A percentile compares a stretch with the other conserved stretches of the same genome.
Evolutionary conservation across 2,329 filamentous ascomycete genomes (phyloP).

Genomic region (Xylariales sp.): DNA sequence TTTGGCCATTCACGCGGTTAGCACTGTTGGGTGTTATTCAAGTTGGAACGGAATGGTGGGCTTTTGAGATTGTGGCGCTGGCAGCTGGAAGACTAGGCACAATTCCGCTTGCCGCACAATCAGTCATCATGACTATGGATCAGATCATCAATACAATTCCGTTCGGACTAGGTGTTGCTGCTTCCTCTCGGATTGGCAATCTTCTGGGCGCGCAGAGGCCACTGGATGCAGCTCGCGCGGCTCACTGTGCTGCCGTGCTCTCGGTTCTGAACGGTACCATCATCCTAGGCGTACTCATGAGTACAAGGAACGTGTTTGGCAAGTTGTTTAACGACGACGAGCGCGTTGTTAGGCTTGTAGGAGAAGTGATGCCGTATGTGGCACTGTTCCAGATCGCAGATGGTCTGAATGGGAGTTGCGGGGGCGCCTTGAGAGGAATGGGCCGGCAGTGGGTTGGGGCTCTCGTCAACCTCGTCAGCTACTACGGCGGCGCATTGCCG

Average conservation of each 20-base stretch:
- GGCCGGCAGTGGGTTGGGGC: constrained; percentile 88
- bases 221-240: constrained; percentile 74
- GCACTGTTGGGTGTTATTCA: constrained; percentile 82
- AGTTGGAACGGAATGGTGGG: constrained; percentile 94
- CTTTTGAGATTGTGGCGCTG: constrained; percentile 89
- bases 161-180: constrained; percentile 86
- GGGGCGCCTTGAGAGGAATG: constrained; percentile 84
- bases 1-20: constrained; percentile 77
- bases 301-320: constrained; percentile 77
- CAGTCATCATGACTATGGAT: constrained; percentile 90
- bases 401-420: constrained; percentile 86
- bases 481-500: constrained; percentile 84
- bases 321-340: constrained; percentile 84
- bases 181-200: constrained; percentile 82
- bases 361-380: constrained; percentile 84
- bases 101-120: constrained; percentile 82
- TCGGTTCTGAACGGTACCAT: constrained; percentile 75
- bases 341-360: constrained; percentile 76
- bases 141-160: constrained; percentile 88
- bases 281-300: constrained; percentile 77
- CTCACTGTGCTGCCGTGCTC: constrained; percentile 79
- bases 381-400: constrained; percentile 92
- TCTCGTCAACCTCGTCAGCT: constrained; percentile 82
- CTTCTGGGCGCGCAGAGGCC: constrained; percentile 77
- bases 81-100: constrained; percentile 85